Percentiles rank a stretch among this genome's conserved stretches.
phyloP scores from a whole-genome alignment of 1,284 basidiomycete species.

The Apiotrichum brassicae region DNA sequence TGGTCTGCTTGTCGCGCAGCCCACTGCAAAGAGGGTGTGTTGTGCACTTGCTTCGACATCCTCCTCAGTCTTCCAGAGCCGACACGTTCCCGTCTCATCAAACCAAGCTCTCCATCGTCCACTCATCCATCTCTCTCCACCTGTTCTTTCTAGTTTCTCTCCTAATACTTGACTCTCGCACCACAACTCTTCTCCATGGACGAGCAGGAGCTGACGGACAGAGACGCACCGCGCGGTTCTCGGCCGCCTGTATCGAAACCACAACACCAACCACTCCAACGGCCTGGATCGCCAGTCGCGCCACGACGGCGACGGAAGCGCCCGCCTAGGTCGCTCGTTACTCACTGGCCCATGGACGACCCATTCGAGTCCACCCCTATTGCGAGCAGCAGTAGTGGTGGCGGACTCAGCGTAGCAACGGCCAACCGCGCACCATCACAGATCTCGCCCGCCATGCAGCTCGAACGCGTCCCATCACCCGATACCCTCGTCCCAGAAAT shows the following conservation, averaged over 20 bases:
- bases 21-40: too few relatives aligned
- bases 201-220: not conserved
- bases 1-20: too few relatives aligned
- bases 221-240: not conserved
- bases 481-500: slow-evolving; percentile 17
- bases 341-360: slow-evolving; percentile 26
- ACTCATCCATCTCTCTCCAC: not conserved
- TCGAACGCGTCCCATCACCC: slow-evolving; percentile 14
- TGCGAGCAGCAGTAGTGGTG: not conserved
- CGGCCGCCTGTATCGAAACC: not conserved
- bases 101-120: too few relatives aligned
- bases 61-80: too few relatives aligned
- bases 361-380: slow-evolving; percentile 25
- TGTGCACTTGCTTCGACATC: too few relatives aligned
- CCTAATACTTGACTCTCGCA: not conserved
- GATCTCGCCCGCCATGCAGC: slow-evolving; percentile 5
- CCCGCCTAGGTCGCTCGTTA: not conserved
- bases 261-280: not conserved
- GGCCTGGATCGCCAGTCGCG: not conserved
- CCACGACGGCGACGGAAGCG: not conserved
- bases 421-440: slow-evolving; percentile 16
- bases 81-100: too few relatives aligned
- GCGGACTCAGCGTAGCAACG: slow-evolving; percentile 4
- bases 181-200: not conserved
- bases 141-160: not conserved